Conservation (phyloP, 768 basidiomycete species). For the Suillus hirtellus region DNA sequence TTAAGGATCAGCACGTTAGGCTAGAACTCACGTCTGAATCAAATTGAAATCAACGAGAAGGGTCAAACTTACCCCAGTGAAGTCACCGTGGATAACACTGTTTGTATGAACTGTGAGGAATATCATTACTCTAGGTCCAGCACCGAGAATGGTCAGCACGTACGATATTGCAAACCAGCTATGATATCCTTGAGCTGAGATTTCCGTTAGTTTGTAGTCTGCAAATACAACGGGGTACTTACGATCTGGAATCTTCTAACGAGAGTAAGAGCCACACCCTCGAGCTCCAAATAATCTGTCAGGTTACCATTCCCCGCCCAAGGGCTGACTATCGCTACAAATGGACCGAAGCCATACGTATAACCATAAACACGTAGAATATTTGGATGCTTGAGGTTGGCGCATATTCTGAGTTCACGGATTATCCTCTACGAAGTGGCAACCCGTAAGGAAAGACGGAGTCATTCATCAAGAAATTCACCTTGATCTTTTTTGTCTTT, state of each 20-base stretch:
- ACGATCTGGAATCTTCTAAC: constrained; percentile 18
- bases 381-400: constrained; percentile 27
- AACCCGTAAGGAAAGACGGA: background rate
- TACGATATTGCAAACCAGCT: background rate
- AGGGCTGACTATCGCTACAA: constrained; percentile 35
- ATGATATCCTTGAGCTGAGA: background rate
- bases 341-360: constrained; percentile 30
- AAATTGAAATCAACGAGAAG: background rate
- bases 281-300: constrained; percentile 21
- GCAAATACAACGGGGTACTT: constrained; percentile 6
- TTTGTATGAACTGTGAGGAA: constrained; percentile 2
- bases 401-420: constrained; percentile 26
- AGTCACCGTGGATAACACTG: constrained; percentile 11
- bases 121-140: background rate
- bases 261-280: constrained; percentile 12
- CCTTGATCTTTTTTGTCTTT: background rate
- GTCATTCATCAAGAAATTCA: background rate
- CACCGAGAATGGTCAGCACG: background rate
- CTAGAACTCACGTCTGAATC: constrained; percentile 19
- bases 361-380: constrained; percentile 32
- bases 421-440: constrained; percentile 21
- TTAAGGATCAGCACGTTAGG: constrained; percentile 37
- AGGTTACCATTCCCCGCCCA: constrained; percentile 34
- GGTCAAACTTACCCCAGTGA: constrained; percentile 10
- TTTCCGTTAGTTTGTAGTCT: background rate